Evolutionary conservation across 176 grass and related monocot genomes (phyloP), one percentile per base, ranked within the genome.

Genomic region (Triticum timopheevii): DNA sequence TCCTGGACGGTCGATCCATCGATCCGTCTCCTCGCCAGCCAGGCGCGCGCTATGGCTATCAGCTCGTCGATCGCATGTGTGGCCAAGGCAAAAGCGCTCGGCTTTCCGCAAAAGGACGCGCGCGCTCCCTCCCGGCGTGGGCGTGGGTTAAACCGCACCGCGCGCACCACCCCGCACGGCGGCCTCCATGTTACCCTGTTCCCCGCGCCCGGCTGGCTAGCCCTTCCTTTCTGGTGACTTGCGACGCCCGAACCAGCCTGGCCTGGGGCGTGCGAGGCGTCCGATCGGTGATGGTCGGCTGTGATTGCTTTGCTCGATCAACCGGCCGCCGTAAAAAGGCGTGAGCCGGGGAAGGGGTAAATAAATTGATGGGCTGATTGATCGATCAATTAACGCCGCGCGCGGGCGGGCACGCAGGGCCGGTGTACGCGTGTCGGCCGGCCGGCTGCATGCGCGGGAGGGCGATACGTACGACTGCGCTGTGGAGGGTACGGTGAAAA

Each of bases 101-200:
- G 69, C 77, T 73, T 35, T 83, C 65, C 22, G 23, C 35, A 42
- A 86, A 90, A 87, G 74, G 65, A 62, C 36, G 61, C 61, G 61
- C 61, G 23, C 59, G 20, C 19, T 20, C 44, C n/a, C 61, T 19
- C 38, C 79, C 33, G 68, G 74, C 63, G 81, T 52, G 40, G 40
- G 40, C 10, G 40, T 44, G 69, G 33, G 80, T 20, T 56, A 27
- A 19, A 31, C n/a, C 75, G 20, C 58, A 24, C 70, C 40, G 36
- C 35, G 6, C 54, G 54, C 38, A 15, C 50, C 61, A 17, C 65
- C 65, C 84, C 38, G 69, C 69, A 70, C 78, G 73, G 70, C 70
- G 83, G 33, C 78, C 40, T 30, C 71, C 88, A 90, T 86, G 84
- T 86, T 90, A 86, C 88, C 65, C 72, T 90, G 88, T 77, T 64